Conservation (phyloP, 2,329 filamentous ascomycete genomes). For the Verticillium longisporum region DNA sequence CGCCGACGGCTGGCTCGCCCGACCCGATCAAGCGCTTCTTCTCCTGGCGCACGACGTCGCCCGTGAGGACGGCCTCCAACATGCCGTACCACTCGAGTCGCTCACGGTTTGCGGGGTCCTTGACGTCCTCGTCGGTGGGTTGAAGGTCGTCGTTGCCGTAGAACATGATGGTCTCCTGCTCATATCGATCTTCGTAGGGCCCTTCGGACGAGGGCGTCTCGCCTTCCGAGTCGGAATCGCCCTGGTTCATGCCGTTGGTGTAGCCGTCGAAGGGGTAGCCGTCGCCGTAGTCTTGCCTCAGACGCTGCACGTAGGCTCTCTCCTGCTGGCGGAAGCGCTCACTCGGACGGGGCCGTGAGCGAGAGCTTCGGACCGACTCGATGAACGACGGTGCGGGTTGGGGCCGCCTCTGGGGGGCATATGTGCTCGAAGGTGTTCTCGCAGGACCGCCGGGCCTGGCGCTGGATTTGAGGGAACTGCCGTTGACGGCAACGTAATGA, state of each 20-base stretch:
- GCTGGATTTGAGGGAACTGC: slow-evolving; percentile 17
- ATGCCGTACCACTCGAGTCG: slow-evolving; percentile 97
- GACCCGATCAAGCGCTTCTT: slow-evolving; percentile 91
- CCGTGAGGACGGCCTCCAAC: slow-evolving; percentile 90
- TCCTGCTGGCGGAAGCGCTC: slow-evolving; percentile 70
- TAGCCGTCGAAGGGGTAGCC: slow-evolving; percentile 47
- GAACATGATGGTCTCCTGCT: slow-evolving; percentile 88
- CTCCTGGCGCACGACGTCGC: slow-evolving; percentile 95
- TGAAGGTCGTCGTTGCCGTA: slow-evolving; percentile 86
- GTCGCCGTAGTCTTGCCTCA: slow-evolving; percentile 66
- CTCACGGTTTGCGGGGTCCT: slow-evolving; percentile 81
- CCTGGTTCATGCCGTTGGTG: slow-evolving; percentile 58
- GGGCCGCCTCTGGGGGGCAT: slow-evolving; percentile 58
- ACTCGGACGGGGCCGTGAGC: slow-evolving; percentile 41
- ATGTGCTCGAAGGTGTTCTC: slow-evolving; percentile 72
- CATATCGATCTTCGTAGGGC: slow-evolving; percentile 79
- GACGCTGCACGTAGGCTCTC: slow-evolving; percentile 87
- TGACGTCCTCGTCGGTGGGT: slow-evolving; percentile 82
- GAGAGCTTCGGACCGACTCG: slow-evolving; percentile 39
- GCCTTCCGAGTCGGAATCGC: slow-evolving; percentile 80
- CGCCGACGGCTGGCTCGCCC: slow-evolving; percentile 48
- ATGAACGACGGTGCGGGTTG: slow-evolving; percentile 34
- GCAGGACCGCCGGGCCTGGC: slow-evolving; percentile 63
- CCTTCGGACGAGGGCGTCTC: slow-evolving; percentile 83
- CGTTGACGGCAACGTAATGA: slow-evolving; percentile 14